A percentile compares a stretch with the other conserved stretches of the same genome.
Conservation (phyloP, 2,329 filamentous ascomycete species). For the Emmonsiellopsis sp. region DNA sequence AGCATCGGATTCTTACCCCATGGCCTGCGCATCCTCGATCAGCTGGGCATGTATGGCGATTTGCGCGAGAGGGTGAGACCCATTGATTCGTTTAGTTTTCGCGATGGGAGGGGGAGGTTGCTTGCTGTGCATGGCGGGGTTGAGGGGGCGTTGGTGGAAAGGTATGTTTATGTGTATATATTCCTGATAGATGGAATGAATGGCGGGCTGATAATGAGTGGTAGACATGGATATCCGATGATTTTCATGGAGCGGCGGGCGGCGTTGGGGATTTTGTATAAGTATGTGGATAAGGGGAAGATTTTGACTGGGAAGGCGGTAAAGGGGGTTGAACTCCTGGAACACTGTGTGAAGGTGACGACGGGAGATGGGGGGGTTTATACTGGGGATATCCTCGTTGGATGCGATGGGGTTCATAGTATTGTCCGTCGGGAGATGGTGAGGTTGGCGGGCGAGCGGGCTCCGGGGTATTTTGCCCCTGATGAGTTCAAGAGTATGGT, state of each 20-base stretch:
- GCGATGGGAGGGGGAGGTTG: not conserved
- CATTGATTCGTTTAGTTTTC: not conserved
- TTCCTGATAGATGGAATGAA: too few species aligned
- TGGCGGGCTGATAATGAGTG: too few species aligned
- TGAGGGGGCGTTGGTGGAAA: not conserved
- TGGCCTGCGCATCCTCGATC: constrained; percentile 41
- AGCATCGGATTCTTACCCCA: constrained; percentile 39
- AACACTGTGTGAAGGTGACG: constrained; percentile 19
- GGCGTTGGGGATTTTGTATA: constrained; percentile 26
- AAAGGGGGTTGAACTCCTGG: not conserved
- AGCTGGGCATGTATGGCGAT: constrained; percentile 36
- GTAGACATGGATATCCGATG: constrained; percentile 2
- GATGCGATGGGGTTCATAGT: constrained; percentile 38
- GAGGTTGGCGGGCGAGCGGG: constrained; percentile 12
- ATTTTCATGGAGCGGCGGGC: constrained; percentile 28
- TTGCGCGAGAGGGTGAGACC: constrained; percentile 4
- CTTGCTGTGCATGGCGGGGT: constrained; percentile 12
- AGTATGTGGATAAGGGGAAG: constrained; percentile 21
- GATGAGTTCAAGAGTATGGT: not conserved
- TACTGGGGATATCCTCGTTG: constrained; percentile 30
- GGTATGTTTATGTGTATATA: not conserved
- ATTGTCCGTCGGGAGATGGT: constrained; percentile 27
- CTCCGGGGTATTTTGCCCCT: constrained; percentile 6
- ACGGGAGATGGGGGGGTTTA: constrained; percentile 27
- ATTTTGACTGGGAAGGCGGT: constrained; percentile 21